Evolutionary conservation across 768 basidiomycete species (phyloP), one percentile per base, ranked within the genome.

Genomic region (Myochromella boudieri): DNA sequence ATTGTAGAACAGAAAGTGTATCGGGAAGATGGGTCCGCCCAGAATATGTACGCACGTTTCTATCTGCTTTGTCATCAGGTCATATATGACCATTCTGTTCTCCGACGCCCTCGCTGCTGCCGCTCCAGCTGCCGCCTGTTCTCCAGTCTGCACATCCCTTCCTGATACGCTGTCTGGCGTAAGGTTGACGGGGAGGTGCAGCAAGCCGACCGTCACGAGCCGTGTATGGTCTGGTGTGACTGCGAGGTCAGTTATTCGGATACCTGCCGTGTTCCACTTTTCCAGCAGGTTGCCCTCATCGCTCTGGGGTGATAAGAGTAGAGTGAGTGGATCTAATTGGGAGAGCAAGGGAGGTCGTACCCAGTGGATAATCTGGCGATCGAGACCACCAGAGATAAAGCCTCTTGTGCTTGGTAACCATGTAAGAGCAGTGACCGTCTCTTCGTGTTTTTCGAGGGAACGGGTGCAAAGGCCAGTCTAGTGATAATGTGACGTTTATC

Each of bases 361-460:
- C 92, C 92, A 95, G 47, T 85, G 79, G 34, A 85, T 76, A 48
- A 91, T 83, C 65, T 82, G 86, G 52, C 84, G 81, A 65, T 97
- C 95, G 60, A 95, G 72, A 33, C 87, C 87, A 40, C 85, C 87
- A 9, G 93, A 95, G 55, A 97, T 79, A 62, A 98, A 97, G 6
- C 91, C 92, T 17, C 82, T 82, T 26, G 87, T 87, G 62, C 97
- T 89, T 15, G 92, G 88, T 31, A 93, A 70, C 91, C 93, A 97
- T 24, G 81, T 78, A 27, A 97, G 76, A 1, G 91, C 82, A 14
- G 90, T 90, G 43, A 98, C 90, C 2, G 84, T 84, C 49, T 97
- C 92, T 31, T 70, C 68, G 63, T 97, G 93, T 28, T 78, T 78
- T 9, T 83, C 78, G 15, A 91, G 71, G 0, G 79, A 76, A 48